phyloP scores from a whole-genome alignment of 225 moss, liverwort and hornwort genomes.

The Pseudisothecium myosuroides region DNA sequence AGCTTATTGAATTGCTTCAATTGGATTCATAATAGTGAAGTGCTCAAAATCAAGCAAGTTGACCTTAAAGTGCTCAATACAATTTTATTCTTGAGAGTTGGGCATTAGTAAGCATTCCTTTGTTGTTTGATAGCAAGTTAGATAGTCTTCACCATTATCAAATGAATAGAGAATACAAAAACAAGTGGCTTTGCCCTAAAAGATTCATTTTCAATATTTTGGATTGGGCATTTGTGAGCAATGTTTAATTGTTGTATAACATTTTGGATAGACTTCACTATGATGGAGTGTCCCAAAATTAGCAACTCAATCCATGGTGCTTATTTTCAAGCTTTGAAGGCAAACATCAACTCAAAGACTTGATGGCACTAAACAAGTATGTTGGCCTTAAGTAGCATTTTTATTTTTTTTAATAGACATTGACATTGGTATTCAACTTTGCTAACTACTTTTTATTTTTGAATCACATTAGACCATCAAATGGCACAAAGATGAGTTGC shows the following conservation, averaged over 20 bases:
- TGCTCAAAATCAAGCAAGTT: background rate
- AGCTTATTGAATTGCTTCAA: background rate
- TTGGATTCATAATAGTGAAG: background rate
- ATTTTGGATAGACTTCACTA: background rate
- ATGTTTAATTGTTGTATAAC: background rate
- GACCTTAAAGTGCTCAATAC: background rate
- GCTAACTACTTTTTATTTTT: background rate
- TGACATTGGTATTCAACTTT: background rate
- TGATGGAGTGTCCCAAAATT: background rate
- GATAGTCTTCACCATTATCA: background rate
- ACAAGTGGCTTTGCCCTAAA: fast-evolving
- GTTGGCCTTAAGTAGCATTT: background rate
- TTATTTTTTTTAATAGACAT: background rate
- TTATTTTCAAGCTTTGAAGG: background rate
- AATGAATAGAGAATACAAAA: background rate
- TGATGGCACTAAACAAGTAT: background rate
- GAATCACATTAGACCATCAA: background rate
- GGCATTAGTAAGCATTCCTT: background rate
- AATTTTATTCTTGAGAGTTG: background rate
- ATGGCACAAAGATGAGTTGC: background rate
- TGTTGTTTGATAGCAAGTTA: fast-evolving
- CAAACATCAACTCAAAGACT: too few species aligned
- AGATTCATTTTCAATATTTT: background rate
- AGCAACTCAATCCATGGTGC: fast-evolving
- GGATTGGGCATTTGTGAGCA: background rate